A percentile compares a stretch with the other conserved stretches of the same genome.
Conservation (phyloP, 108 stramenopile species). For the Cyclotella atomus region DNA sequence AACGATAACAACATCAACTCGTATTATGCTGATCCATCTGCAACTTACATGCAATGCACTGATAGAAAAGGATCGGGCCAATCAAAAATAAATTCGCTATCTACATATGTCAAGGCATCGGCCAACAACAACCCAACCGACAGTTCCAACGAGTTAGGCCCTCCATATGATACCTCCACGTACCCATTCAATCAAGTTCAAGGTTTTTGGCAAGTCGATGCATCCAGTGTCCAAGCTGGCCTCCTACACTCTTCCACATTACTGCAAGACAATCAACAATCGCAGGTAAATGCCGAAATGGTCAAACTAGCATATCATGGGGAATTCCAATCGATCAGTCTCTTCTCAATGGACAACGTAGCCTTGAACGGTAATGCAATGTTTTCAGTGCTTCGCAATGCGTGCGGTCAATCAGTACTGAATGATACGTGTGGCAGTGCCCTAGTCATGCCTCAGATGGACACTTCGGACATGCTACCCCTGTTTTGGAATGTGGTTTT, state of each 20-base stretch:
- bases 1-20: constrained; percentile 7
- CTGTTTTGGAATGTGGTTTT: constrained; percentile 37
- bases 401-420: constrained; percentile 66
- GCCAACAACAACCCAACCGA: constrained; percentile 75
- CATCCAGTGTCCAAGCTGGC: constrained; percentile 54
- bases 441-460: constrained; percentile 33
- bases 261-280: constrained; percentile 68
- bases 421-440: constrained; percentile 32
- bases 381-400: constrained; percentile 65
- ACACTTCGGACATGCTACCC: constrained; percentile 20
- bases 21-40: background rate
- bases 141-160: constrained; percentile 51
- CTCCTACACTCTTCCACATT: constrained; percentile 58
- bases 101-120: constrained; percentile 58
- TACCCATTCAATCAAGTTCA: constrained; percentile 79
- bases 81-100: constrained; percentile 41
- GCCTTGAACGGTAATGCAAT: constrained; percentile 76
- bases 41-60: constrained; percentile 33
- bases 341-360: constrained; percentile 68
- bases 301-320: constrained; percentile 64
- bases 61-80: constrained; percentile 28
- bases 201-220: constrained; percentile 78
- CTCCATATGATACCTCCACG: constrained; percentile 50
- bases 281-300: constrained; percentile 62
- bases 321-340: constrained; percentile 49